Evolutionary conservation across 306 rosid species (phyloP).

Genomic region (Calophaca sinica): DNA sequence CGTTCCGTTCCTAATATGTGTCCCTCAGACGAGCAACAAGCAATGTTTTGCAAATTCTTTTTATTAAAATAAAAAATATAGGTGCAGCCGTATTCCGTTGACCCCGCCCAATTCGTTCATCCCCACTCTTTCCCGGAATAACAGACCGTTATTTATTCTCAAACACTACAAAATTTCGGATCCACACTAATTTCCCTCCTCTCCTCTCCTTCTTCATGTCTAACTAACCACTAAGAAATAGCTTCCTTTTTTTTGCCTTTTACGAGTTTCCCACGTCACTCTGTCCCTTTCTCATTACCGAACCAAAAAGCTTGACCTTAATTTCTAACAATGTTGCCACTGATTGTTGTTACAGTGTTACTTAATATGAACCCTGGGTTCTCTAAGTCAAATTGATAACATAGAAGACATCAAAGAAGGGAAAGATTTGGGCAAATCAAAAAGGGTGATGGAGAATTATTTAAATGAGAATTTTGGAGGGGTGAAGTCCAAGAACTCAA

Average conservation of each 20-base stretch:
- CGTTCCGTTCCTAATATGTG: no score
- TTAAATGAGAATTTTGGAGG: constrained; percentile 72
- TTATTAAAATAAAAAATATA: no score
- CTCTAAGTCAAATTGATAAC: background rate
- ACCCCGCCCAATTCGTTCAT: constrained; percentile 50
- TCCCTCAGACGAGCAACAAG: no score
- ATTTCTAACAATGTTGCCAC: constrained; percentile 15
- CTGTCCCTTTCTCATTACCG: constrained; percentile 21
- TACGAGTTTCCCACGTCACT: constrained; percentile 26
- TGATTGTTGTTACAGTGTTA: background rate
- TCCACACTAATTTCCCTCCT: constrained; percentile 47
- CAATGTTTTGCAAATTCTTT: no score
- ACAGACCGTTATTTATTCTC: constrained; percentile 47
- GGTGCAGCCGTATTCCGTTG: constrained; percentile 42
- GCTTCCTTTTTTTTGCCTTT: constrained; percentile 1
- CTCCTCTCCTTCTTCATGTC: constrained; percentile 28
- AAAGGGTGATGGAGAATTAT: constrained; percentile 69
- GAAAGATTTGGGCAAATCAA: background rate
- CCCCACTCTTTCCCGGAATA: constrained; percentile 43
- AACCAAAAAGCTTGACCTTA: background rate
- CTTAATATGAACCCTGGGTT: constrained; percentile 5
- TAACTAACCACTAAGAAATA: constrained; percentile 22
- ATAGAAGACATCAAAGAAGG: background rate
- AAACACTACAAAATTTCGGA: constrained; percentile 54
- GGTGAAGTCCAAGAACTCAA: constrained; percentile 73